A percentile compares a stretch with the other conserved stretches of the same genome.
These are phyloP conservation scores for Aspergillus ruber DNA, from an alignment of 2,329 filamentous ascomycete species.

Conservation along the genomic window DNA sequence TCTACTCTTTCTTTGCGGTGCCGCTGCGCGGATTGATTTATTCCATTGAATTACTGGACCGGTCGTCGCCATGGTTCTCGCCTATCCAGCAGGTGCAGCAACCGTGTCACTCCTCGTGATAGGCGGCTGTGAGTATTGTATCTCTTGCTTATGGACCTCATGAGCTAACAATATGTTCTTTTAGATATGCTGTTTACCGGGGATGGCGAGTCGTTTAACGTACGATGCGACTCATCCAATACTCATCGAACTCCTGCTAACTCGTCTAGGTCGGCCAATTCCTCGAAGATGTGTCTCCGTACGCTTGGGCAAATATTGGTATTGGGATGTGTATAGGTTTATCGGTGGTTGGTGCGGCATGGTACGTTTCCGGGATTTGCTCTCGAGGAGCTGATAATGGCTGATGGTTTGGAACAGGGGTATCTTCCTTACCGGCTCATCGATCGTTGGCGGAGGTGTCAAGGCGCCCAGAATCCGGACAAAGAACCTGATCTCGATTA, in stretches of 20 bases:
- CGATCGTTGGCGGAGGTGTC: conserved; percentile 93
- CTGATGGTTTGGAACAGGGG: conserved; percentile 57
- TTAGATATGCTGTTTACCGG: conserved; percentile 98
- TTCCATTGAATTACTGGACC: conserved; percentile 2
- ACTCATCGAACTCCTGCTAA: conserved; percentile 10
- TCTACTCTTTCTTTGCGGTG: not conserved
- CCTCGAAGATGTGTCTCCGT: conserved; percentile 88
- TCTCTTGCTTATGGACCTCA: conserved; percentile 2
- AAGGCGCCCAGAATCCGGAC: conserved; percentile 95
- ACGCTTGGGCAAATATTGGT: conserved; percentile 84
- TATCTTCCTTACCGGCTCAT: conserved; percentile 96
- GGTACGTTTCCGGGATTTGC: conserved; percentile 49
- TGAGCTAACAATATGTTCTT: conserved; percentile 15
- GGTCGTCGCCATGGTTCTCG: conserved; percentile 58
- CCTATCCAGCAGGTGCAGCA: conserved; percentile 63
- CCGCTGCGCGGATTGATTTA: not conserved
- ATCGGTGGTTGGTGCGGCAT: conserved; percentile 94
- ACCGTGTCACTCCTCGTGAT: conserved; percentile 64
- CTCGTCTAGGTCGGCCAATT: conserved; percentile 72
- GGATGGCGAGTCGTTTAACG: conserved; percentile 92
- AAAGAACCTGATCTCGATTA: conserved; percentile 99
- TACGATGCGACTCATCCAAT: conserved; percentile 40
- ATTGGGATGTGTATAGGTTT: conserved; percentile 92
- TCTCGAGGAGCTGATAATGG: not conserved
- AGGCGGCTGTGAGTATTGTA: conserved; percentile 62